Conservation (phyloP, 2,329 filamentous ascomycete genomes). For the Alternaria triticimaculans region DNA sequence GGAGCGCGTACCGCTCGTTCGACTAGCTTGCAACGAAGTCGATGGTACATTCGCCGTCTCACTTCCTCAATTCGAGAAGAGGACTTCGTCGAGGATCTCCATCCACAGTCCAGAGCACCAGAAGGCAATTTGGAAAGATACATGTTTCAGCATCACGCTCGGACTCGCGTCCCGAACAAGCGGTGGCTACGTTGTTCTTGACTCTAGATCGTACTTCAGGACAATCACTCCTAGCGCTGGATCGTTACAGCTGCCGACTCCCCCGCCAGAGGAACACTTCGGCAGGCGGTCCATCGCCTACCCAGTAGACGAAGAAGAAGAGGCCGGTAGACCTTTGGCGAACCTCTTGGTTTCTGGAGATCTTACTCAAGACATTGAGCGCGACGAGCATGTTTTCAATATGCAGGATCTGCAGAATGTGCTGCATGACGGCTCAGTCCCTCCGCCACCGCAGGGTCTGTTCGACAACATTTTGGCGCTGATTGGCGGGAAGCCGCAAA, state of each 20-base stretch:
- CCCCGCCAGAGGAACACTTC: slow-evolving; percentile 43
- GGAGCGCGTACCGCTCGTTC: slow-evolving; percentile 53
- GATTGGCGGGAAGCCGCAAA: slow-evolving; percentile 20
- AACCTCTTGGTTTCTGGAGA: slow-evolving; percentile 9
- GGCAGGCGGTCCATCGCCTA: slow-evolving; percentile 30
- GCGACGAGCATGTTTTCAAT: slow-evolving; percentile 21
- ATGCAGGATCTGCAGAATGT: slow-evolving; percentile 25
- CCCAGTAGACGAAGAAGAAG: slow-evolving; percentile 15
- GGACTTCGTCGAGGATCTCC: slow-evolving; percentile 57
- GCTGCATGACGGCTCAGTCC: slow-evolving; percentile 22
- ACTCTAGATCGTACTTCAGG: slow-evolving; percentile 76
- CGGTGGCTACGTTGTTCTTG: slow-evolving; percentile 76
- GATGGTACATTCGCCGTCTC: slow-evolving; percentile 54
- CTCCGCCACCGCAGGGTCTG: slow-evolving; percentile 22
- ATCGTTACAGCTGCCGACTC: slow-evolving; percentile 35
- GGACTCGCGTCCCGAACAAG: slow-evolving; percentile 69
- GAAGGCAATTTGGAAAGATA: slow-evolving; percentile 64
- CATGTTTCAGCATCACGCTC: slow-evolving; percentile 65
- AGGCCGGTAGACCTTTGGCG: slow-evolving; percentile 1
- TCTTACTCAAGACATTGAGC: slow-evolving; percentile 18
- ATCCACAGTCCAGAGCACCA: slow-evolving; percentile 70
- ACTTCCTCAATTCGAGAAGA: slow-evolving; percentile 47
- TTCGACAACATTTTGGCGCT: slow-evolving; percentile 24
- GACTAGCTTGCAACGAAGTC: slow-evolving; percentile 73
- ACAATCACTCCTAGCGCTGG: slow-evolving; percentile 44